Percentiles rank a stretch among this genome's conserved stretches.
Conservation (phyloP, 805 yeast species). For the Wickerhamomyces subpelliculosus region DNA sequence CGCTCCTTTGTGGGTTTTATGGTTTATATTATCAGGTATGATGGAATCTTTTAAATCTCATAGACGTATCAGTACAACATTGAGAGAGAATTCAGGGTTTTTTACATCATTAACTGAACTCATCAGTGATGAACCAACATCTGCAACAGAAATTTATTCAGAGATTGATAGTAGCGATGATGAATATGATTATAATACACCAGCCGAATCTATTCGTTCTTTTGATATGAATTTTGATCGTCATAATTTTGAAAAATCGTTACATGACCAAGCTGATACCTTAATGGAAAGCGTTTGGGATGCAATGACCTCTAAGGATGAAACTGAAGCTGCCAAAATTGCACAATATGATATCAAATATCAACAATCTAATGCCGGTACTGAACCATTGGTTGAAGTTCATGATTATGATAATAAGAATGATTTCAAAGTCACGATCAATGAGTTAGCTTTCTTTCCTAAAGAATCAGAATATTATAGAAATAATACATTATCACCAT, state of each 20-base stretch:
- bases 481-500: constrained; percentile 15
- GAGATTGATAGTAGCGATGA: constrained; percentile 5
- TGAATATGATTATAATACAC: constrained; percentile 7
- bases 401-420: background rate
- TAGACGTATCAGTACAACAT: constrained; percentile 26
- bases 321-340: constrained; percentile 12
- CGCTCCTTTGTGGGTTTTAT: constrained; percentile 60
- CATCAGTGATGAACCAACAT: constrained; percentile 1
- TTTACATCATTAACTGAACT: constrained; percentile 15
- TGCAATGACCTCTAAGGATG: constrained; percentile 40
- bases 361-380: constrained; percentile 1
- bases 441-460: constrained; percentile 22
- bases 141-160: background rate
- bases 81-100: constrained; percentile 21
- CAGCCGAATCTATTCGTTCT: constrained; percentile 7
- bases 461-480: constrained; percentile 12
- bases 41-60: constrained; percentile 35
- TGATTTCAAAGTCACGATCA: constrained; percentile 21
- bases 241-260: constrained; percentile 30
- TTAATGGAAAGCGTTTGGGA: constrained; percentile 58
- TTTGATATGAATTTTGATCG: constrained; percentile 13
- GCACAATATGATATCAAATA: constrained; percentile 11
- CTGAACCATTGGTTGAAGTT: too few species aligned
- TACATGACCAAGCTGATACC: constrained; percentile 56
- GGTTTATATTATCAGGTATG: constrained; percentile 40